phyloP scores from a whole-genome alignment of 78 protist genomes.

The Thecamonas trahens region DNA sequence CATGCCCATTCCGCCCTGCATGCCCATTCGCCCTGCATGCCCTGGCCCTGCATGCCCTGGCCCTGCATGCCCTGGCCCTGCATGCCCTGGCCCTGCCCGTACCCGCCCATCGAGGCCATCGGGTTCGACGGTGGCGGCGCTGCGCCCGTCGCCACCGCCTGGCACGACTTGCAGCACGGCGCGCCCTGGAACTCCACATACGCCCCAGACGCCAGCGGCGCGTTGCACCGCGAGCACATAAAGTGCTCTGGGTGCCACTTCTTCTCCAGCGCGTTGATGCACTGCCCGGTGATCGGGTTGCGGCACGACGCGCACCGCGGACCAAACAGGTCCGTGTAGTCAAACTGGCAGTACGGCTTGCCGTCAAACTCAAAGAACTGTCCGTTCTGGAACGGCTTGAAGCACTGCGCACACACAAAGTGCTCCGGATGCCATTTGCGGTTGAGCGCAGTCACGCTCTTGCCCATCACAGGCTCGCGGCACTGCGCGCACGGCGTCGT shows the following conservation, averaged over 20 bases:
- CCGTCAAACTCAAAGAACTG: neutral
- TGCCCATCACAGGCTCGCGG: neutral
- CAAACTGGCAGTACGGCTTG: neutral
- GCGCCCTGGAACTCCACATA: neutral
- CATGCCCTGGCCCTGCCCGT: too few relatives aligned
- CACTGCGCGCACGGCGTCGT: neutral
- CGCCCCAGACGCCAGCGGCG: neutral
- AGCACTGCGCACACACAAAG: slow-evolving; percentile 2
- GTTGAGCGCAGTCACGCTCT: neutral
- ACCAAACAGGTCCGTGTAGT: neutral
- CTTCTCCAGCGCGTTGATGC: neutral
- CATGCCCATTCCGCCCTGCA: too few relatives aligned
- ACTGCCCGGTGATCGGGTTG: neutral
- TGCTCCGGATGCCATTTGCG: slow-evolving; percentile 5
- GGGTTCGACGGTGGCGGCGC: too few relatives aligned
- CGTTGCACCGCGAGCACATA: neutral
- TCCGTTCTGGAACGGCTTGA: neutral
- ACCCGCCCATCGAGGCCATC: too few relatives aligned
- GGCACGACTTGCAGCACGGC: slow-evolving; percentile 1
- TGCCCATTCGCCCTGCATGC: too few relatives aligned
- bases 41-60: too few relatives aligned
- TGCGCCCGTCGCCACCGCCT: too few relatives aligned
- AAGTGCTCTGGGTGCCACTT: slow-evolving; percentile 15
- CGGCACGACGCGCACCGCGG: neutral
- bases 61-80: too few relatives aligned